Evolutionary conservation across 2,329 filamentous ascomycete genomes (phyloP).

Genomic region (Fusarium anthophilum): DNA sequence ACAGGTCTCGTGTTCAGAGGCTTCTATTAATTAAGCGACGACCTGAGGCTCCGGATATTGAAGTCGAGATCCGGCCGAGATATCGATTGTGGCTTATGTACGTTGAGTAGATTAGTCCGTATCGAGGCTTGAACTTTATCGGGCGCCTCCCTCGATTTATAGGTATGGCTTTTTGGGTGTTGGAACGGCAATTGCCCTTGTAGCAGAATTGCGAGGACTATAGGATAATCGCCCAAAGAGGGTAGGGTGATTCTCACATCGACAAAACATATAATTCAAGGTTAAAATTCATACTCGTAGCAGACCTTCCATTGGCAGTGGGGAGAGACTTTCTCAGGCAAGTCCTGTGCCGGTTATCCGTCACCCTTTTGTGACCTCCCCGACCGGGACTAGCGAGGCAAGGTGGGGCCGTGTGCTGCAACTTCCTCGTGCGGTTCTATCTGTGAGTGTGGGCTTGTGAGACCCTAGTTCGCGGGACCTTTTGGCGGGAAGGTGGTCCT

Average conservation of each 20-base stretch:
- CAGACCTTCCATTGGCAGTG: slow-evolving; percentile 9
- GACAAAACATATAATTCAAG: slow-evolving; percentile 7
- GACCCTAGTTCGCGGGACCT: slow-evolving; percentile 41
- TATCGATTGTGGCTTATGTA: slow-evolving; percentile 30
- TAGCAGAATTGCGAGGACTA: background rate
- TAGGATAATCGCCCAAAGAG: background rate
- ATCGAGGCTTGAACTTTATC: slow-evolving; percentile 25
- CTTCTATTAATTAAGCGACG: background rate
- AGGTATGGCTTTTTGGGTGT: background rate
- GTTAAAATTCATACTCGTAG: background rate
- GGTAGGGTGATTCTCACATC: background rate
- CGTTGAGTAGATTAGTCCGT: slow-evolving; percentile 2
- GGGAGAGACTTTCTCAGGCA: background rate
- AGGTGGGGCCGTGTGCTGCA: slow-evolving; percentile 29
- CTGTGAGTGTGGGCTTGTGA: slow-evolving; percentile 30
- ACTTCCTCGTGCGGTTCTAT: slow-evolving; percentile 39
- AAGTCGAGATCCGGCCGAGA: slow-evolving; percentile 35
- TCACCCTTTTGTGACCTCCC: slow-evolving; percentile 32
- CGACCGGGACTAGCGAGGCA: slow-evolving; percentile 36
- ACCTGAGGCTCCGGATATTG: slow-evolving; percentile 24
- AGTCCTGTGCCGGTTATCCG: slow-evolving; percentile 1
- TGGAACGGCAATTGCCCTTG: slow-evolving; percentile 7
- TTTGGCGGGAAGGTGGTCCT: slow-evolving; percentile 42
- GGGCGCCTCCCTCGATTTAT: slow-evolving; percentile 6
- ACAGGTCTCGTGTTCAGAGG: slow-evolving; percentile 14